Evolutionary conservation across 805 yeast species (phyloP), one percentile per base, ranked within the genome.

Genomic region (Ogataea nitratoaversa): DNA sequence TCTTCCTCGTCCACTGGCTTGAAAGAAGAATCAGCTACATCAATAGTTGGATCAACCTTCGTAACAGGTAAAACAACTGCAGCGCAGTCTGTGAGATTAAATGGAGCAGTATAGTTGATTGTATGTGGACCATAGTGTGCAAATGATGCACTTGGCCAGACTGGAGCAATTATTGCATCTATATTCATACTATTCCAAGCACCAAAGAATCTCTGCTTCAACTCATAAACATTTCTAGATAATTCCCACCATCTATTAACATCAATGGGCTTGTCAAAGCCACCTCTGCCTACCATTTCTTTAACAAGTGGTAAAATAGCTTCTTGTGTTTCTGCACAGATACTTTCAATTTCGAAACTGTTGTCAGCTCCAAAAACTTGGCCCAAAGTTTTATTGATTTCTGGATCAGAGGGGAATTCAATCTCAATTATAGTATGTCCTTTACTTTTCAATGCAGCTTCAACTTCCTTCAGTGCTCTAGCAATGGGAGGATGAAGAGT

Each of bases 11-110:
- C 71, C 49, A 63, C 54, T 33, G 66, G 60, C 11, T 48, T 36
- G 34, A 57, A 52, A 13, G 45, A 45, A 5, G 43, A 48, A 30
- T 65, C 67, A 20, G 43, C 51, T 0, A 44, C 44, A 47, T 74
- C 79, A 8, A 65, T 40, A 3, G 42, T 34, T 36, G 63, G 52
- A 55, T 79, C 80, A 2, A 76, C 84, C 44, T 68, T 64, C 3
- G 79, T 69, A 4, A 79, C 78, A 0, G 87, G 88, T 25, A 82
- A 50, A 2, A 72, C 70, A 33, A 78, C 79, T 38, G 65, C 52
- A 8, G 67, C 41, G 51, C 74, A 75, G 50, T 77, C 83, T 29
- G 75, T 54, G 3, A 75, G 56, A 53, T 78, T 78, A 56, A 70
- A 74, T 53, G 72, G 62, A 19, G 70, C 65, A 4, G 84, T 77